Conservation (phyloP, 2,329 filamentous ascomycete genomes). For the Colletotrichum sp. region DNA sequence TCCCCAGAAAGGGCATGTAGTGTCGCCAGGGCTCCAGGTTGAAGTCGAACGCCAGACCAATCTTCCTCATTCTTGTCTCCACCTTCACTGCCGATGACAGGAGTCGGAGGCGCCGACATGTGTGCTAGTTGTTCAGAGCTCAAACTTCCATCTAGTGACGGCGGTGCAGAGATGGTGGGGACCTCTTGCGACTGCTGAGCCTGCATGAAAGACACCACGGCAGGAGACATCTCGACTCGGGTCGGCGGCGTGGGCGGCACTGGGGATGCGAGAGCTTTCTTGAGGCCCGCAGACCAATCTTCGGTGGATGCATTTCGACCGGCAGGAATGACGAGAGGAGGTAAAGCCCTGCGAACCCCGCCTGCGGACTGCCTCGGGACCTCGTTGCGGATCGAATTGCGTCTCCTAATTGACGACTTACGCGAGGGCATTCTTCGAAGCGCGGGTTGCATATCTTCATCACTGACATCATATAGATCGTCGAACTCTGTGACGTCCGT, state of each 20-base stretch:
- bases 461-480: slow-evolving; percentile 86
- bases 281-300: slow-evolving; percentile 48
- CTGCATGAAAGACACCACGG: slow-evolving; percentile 74
- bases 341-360: slow-evolving; percentile 41
- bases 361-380: slow-evolving; percentile 28
- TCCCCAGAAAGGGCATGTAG: slow-evolving; percentile 74
- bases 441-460: slow-evolving; percentile 64
- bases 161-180: slow-evolving; percentile 79
- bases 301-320: slow-evolving; percentile 38
- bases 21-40: slow-evolving; percentile 80
- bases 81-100: slow-evolving; percentile 67
- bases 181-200: slow-evolving; percentile 67
- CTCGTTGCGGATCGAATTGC: slow-evolving; percentile 35
- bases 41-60: slow-evolving; percentile 78
- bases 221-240: slow-evolving; percentile 77
- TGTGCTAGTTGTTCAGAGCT: slow-evolving; percentile 86
- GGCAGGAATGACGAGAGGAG: slow-evolving; percentile 59
- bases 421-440: slow-evolving; percentile 25
- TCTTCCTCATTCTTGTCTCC: slow-evolving; percentile 61
- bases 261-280: slow-evolving; percentile 61
- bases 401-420: slow-evolving; percentile 44
- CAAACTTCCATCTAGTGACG: slow-evolving; percentile 88
- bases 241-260: slow-evolving; percentile 68
- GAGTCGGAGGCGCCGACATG: slow-evolving; percentile 85
- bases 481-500: slow-evolving; percentile 79